Percentiles rank a stretch among this genome's conserved stretches.
These are phyloP conservation scores for Cladosporium colombiae DNA, from an alignment of 2,329 filamentous ascomycete species.

Conservation along the genomic window DNA sequence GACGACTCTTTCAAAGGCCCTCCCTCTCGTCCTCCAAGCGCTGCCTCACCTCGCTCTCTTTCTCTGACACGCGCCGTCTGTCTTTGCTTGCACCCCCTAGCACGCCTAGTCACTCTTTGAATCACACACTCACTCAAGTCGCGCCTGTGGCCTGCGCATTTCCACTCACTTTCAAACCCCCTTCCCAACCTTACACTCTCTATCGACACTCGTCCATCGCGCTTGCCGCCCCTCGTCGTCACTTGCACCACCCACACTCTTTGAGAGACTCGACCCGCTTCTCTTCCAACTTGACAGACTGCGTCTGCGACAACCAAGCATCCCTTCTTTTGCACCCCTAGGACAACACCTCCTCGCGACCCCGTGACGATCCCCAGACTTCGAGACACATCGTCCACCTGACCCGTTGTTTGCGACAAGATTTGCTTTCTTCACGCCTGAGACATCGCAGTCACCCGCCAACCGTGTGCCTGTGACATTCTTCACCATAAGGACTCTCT, in stretches of 20 bases:
- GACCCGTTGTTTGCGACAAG: slow-evolving; percentile 17
- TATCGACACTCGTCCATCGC: slow-evolving; percentile 9
- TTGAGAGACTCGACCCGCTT: slow-evolving; percentile 16
- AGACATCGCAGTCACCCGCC: slow-evolving; percentile 17
- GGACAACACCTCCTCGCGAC: not conserved
- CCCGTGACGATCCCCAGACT: slow-evolving; percentile 3
- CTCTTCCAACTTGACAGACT: slow-evolving; percentile 16
- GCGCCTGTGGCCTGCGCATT: slow-evolving; percentile 22
- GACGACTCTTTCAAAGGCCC: not conserved
- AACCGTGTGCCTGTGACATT: not conserved
- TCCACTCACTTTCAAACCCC: slow-evolving; percentile 12
- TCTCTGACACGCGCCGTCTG: slow-evolving; percentile 14
- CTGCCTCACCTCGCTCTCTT: slow-evolving; percentile 8
- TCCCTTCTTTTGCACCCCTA: slow-evolving; percentile 15
- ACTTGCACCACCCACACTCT: slow-evolving; percentile 8
- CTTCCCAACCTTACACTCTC: not conserved
- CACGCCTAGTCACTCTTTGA: slow-evolving; percentile 24
- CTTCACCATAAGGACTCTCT: not conserved
- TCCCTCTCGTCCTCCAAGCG: slow-evolving; percentile 7
- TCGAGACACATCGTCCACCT: slow-evolving; percentile 12
- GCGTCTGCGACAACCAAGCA: slow-evolving; percentile 17
- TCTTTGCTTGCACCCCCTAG: slow-evolving; percentile 3
- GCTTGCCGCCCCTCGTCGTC: slow-evolving; percentile 12
- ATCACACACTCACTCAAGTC: slow-evolving; percentile 17
- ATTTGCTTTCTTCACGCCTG: slow-evolving; percentile 16